These are phyloP conservation scores for Naganishia antarctica DNA, from an alignment of 768 basidiomycete genomes.

Conservation along the genomic window DNA sequence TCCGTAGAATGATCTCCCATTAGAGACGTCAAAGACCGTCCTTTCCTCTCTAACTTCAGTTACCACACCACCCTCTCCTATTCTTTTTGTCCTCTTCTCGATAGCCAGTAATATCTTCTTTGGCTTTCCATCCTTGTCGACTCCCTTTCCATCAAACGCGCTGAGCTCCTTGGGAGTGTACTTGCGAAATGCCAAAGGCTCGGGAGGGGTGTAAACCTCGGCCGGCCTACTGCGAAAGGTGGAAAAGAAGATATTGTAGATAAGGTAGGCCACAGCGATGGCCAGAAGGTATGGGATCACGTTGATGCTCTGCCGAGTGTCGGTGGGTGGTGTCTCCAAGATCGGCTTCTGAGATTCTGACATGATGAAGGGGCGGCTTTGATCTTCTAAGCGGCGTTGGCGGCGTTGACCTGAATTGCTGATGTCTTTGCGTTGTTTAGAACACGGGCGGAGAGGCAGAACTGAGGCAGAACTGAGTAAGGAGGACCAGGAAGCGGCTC, in stretches of 20 bases:
- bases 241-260: slow-evolving; percentile 60
- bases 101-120: slow-evolving; percentile 79
- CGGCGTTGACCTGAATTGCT: too few relatives aligned
- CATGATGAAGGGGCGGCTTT: neutral
- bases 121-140: slow-evolving; percentile 54
- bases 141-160: slow-evolving; percentile 54
- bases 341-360: neutral
- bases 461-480: too few relatives aligned
- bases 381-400: neutral
- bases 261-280: slow-evolving; percentile 37
- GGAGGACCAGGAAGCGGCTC: too few relatives aligned
- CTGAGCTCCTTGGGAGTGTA: slow-evolving; percentile 74
- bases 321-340: neutral
- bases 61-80: slow-evolving; percentile 65
- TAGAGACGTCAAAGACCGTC: slow-evolving; percentile 84
- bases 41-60: slow-evolving; percentile 64
- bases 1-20: slow-evolving; percentile 87
- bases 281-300: slow-evolving; percentile 30
- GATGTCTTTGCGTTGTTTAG: neutral
- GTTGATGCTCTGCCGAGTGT: neutral
- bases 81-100: slow-evolving; percentile 55
- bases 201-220: slow-evolving; percentile 85
- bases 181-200: slow-evolving; percentile 68
- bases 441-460: neutral
- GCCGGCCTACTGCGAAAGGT: slow-evolving; percentile 47